Conservation (phyloP, 805 yeast genomes). For the Candida railenensis region DNA sequence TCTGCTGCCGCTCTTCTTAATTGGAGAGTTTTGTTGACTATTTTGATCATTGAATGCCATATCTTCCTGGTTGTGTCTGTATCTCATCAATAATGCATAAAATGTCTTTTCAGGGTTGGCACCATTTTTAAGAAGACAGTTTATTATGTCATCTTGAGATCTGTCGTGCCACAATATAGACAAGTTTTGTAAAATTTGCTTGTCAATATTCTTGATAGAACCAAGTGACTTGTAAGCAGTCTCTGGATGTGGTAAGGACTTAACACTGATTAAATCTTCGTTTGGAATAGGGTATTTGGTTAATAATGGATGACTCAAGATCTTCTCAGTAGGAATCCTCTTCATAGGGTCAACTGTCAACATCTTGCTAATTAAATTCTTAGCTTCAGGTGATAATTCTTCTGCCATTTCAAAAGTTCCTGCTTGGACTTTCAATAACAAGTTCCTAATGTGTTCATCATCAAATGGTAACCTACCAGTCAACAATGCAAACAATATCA, state of each 20-base stretch:
- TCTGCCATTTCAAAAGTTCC: slow-evolving; percentile 75
- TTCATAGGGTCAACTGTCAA: slow-evolving; percentile 67
- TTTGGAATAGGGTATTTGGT: slow-evolving; percentile 49
- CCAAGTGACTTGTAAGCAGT: slow-evolving; percentile 52
- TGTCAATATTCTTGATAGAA: slow-evolving; percentile 47
- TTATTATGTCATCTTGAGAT: slow-evolving; percentile 37
- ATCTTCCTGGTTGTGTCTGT: slow-evolving; percentile 41
- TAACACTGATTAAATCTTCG: slow-evolving; percentile 44
- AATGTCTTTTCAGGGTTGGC: slow-evolving; percentile 46
- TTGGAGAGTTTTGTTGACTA: not conserved
- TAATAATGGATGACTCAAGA: slow-evolving; percentile 58
- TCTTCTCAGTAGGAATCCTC: slow-evolving; percentile 67
- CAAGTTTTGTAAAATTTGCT: slow-evolving; percentile 52
- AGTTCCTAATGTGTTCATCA: slow-evolving; percentile 72
- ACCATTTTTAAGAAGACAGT: slow-evolving; percentile 36
- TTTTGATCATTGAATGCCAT: not conserved
- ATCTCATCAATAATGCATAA: slow-evolving; percentile 44
- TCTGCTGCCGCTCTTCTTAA: slow-evolving; percentile 7
- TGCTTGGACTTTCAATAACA: slow-evolving; percentile 71
- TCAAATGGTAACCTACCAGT: slow-evolving; percentile 85
- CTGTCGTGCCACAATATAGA: slow-evolving; percentile 61
- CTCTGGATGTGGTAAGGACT: slow-evolving; percentile 53
- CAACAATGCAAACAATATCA: slow-evolving; percentile 71
- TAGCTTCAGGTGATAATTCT: slow-evolving; percentile 62
- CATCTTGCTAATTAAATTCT: slow-evolving; percentile 63